Evolutionary conservation across 2,329 filamentous ascomycete genomes (phyloP).

Genomic region (Salinomyces thailandicus): DNA sequence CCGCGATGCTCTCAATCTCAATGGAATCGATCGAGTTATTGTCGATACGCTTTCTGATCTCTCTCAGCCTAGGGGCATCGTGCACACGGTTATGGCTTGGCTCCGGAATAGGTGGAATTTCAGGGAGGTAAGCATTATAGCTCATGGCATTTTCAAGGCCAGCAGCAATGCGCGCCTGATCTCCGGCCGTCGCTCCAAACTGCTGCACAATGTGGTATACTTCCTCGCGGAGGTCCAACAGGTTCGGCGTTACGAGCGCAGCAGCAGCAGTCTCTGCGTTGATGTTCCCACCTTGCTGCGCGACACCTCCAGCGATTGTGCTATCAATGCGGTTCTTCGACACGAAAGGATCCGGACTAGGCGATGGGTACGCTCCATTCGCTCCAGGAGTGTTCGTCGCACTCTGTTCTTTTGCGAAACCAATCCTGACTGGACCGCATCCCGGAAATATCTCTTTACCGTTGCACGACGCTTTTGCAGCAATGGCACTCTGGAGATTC

Average conservation of each 20-base stretch:
- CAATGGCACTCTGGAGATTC: conserved; percentile 76
- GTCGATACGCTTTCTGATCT: conserved; percentile 95
- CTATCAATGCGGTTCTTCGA: conserved; percentile 28
- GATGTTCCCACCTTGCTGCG: conserved; percentile 21
- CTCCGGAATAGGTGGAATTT: conserved; percentile 83
- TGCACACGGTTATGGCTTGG: conserved; percentile 80
- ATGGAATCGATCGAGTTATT: conserved; percentile 76
- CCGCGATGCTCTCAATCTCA: conserved; percentile 86
- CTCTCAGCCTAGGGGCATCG: conserved; percentile 85
- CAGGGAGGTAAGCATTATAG: conserved; percentile 61
- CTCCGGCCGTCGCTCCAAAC: conserved; percentile 75
- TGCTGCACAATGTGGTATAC: conserved; percentile 79
- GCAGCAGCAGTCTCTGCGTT: conserved; percentile 38
- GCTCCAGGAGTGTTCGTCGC: conserved; percentile 79
- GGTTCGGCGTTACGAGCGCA: conserved; percentile 57
- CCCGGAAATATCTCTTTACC: conserved; percentile 98
- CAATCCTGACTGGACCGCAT: conserved; percentile 86
- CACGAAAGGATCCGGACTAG: conserved; percentile 74
- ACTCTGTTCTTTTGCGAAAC: conserved; percentile 92
- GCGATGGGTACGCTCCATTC: conserved; percentile 78
- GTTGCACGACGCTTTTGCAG: conserved; percentile 79
- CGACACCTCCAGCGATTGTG: conserved; percentile 22
- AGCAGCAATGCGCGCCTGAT: conserved; percentile 58
- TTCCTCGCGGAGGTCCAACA: conserved; percentile 69
- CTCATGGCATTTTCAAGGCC: conserved; percentile 68